Conservation (phyloP, 2,329 filamentous ascomycete species). For the Trichoderma cornu-damae region DNA sequence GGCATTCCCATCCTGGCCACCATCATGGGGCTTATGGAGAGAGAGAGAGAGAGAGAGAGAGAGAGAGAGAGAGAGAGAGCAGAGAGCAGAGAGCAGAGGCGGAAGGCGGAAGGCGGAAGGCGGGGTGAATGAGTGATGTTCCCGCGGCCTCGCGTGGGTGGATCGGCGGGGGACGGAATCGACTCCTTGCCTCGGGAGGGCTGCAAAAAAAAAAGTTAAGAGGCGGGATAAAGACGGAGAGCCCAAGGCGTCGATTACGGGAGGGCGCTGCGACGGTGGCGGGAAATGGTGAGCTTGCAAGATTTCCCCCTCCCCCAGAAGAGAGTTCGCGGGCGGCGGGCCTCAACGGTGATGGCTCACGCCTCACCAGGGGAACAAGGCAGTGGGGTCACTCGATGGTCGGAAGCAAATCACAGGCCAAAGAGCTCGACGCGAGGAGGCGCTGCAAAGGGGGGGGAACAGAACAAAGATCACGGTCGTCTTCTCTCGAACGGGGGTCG, state of each 20-base stretch:
- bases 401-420: constrained; percentile 1
- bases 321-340: not conserved
- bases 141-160: constrained; percentile 18
- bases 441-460: not conserved
- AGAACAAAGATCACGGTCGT: not conserved
- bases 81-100: not conserved
- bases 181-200: not conserved
- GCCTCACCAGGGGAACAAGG: not conserved
- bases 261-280: not conserved
- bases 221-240: not conserved
- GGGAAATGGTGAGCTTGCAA: not conserved
- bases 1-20: constrained; percentile 46
- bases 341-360: constrained; percentile 17
- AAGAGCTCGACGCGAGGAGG: constrained; percentile 3
- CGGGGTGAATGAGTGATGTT: constrained; percentile 17
- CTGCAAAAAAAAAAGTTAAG: not conserved
- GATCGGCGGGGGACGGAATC: not conserved
- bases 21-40: constrained; percentile 25
- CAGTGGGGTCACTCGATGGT: constrained; percentile 2
- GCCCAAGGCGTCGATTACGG: not conserved
- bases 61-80: too few relatives aligned
- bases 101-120: constrained; percentile 5
- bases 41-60: too few relatives aligned
- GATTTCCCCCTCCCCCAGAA: not conserved
- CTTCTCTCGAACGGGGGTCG: not conserved